These are phyloP conservation scores for Zizania latifolia DNA, from an alignment of 176 grass and related monocot genomes.

Conservation along the genomic window DNA sequence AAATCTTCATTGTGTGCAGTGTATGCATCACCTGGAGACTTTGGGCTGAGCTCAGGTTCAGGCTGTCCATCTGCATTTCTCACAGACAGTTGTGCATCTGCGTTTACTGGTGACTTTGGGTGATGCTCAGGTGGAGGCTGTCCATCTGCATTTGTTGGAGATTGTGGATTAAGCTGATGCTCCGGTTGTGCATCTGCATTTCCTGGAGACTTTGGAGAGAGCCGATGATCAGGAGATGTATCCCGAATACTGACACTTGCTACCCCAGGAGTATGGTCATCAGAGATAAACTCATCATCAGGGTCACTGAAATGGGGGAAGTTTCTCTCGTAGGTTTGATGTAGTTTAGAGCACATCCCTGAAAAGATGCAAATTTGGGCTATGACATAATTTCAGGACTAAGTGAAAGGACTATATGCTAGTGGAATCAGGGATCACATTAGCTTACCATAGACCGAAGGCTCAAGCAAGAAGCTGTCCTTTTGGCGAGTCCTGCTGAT, in stretches of 20 bases:
- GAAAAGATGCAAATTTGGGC: not conserved
- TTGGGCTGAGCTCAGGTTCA: slow-evolving; percentile 20
- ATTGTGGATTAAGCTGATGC: not conserved
- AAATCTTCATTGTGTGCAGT: slow-evolving; percentile 21
- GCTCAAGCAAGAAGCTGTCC: slow-evolving; percentile 45
- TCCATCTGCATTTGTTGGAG: not conserved
- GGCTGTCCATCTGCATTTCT: not conserved
- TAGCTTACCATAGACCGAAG: slow-evolving; percentile 48
- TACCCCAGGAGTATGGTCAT: not conserved
- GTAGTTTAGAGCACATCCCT: slow-evolving; percentile 50
- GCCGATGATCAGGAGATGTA: not conserved
- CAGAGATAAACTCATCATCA: slow-evolving; percentile 18
- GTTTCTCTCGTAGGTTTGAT: slow-evolving; percentile 30
- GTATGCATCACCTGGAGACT: slow-evolving; percentile 2
- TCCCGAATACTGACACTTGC: not conserved
- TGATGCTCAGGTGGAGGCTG: not conserved
- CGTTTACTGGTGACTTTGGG: not conserved
- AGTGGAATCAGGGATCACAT: not conserved
- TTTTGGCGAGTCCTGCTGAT: slow-evolving; percentile 35
- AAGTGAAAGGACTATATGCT: not conserved
- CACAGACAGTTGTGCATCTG: not conserved
- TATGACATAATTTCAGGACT: not conserved
- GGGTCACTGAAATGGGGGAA: slow-evolving; percentile 15
- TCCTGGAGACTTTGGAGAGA: not conserved
- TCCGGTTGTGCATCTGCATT: slow-evolving; percentile 3